Evolutionary conservation across 2,329 filamentous ascomycete species (phyloP), one percentile per base, ranked within the genome.

Genomic region (Cadophora luteo-olivacea): DNA sequence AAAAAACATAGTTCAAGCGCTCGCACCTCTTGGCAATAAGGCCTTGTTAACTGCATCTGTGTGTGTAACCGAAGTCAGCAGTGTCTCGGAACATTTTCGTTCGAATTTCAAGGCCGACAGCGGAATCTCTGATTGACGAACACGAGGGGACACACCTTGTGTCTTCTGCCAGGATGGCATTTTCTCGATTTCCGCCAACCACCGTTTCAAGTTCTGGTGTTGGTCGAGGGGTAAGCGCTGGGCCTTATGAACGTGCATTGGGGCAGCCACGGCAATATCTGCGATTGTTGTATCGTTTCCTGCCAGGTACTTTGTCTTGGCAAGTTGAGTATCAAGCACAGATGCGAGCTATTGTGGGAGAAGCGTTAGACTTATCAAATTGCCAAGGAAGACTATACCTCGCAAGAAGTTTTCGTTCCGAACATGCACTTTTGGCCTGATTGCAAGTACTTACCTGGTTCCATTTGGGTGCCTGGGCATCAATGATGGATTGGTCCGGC

Each of bases 121-220:
- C 41, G 4, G 2, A 14, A 19, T 45, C 16, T 45, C 41, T 19
- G 16, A 19, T 5, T 19, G 41, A 45, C 3, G 4, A 19, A 19
- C 11, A 45, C 12, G 41, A 45, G 16, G 41, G 14, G 41, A 19
- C 58, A 4, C 25, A 29, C 51, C 69, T 51, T 69, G 69, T 1
- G 69, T 71, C 58, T 71, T 68, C 45, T 69, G 62, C 67, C 67
- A 69, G 61, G 67, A 67, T 24, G 67, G 65, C 3, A 71, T 49
- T 32, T 69, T 61, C 62, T 71, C 69, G 29, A 71, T 52, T 9
- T 69, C 65, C 8, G 36, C 29, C 61, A 68, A 22, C 67, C 67
- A 71, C 2, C 67, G 62, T 55, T 64, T 67, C 45, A 71, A 32
- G 45, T 69, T 69, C 25, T 62, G 62, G 55, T 67, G 63, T 16